Base-by-base conservation (phyloP, 2,329 filamentous ascomycete genomes). In the Ciborinia camelliae region DNA sequence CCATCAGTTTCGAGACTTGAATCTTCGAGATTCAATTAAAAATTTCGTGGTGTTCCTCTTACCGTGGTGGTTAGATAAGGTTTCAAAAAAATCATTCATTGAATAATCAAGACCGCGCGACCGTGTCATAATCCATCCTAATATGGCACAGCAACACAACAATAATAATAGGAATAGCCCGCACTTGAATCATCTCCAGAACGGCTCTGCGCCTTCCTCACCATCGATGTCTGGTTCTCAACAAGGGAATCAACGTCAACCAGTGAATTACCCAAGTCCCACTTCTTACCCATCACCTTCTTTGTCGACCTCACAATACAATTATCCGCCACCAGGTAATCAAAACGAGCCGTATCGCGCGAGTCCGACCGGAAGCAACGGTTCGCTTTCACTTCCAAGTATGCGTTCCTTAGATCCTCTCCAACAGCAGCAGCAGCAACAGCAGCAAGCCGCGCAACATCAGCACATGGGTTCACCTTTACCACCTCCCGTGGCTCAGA, bases 401-500 rank as follows among this genome's bases (percentile, higher is more conserved):
- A 82, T 84, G 75, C 80, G 81, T 70, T 74, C 80, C 68, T 75
- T 80, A 66, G 79, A 82, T 71, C 77, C 76, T 43, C 70, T 74
- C 71, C 75, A 75, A 51, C 74, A 73, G 55, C 74, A 72, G 48
- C 71, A 74, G 62, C 60, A 63, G 18, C 62, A 63, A 26, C 62
- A 60, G 23, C 69, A 71, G 62, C 66, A 70, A 47, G 70, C 72
- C 48, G 71, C 70, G 30, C 72, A 73, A 45, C 72, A 74, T 68
- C 76, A 58, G 28, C 51, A 78, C 67, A 83, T 84, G 75, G 80
- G 79, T 67, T 84, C 84, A 41, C 80, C 82, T 18, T 76, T 84
- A 68, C 81, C 82, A 51, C 81, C 83, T 63, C 79, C 82, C 20
- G 81, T 81, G 75, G 77, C 79, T 62, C 79, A 79, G 57, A 82